Percentiles rank a stretch among this genome's conserved stretches.
These are phyloP conservation scores for Lignosus rhinocerotis DNA, from an alignment of 1,284 basidiomycete species.

Conservation along the genomic window DNA sequence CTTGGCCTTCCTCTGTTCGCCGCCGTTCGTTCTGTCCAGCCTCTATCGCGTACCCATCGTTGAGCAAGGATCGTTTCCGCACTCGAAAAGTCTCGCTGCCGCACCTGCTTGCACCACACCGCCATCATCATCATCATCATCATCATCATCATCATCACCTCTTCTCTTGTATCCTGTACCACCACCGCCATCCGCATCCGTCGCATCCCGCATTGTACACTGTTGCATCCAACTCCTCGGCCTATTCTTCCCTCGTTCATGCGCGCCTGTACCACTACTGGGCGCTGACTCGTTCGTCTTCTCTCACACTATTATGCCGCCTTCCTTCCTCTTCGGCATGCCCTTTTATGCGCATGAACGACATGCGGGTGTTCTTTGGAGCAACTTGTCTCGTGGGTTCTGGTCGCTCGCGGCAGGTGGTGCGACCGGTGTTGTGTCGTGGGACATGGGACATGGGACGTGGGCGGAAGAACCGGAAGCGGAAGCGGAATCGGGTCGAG, in stretches of 20 bases:
- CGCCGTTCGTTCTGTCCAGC: conserved; percentile 4
- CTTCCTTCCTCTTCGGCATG: background rate
- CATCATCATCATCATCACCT: background rate
- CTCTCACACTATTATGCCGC: background rate
- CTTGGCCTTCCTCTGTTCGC: background rate
- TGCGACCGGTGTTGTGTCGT: background rate
- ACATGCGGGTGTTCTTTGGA: background rate
- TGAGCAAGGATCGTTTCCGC: background rate
- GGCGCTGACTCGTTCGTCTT: background rate
- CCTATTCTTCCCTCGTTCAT: background rate
- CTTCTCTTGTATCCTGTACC: background rate
- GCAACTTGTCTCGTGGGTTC: background rate
- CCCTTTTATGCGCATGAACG: background rate
- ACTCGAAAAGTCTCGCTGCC: background rate
- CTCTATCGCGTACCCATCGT: background rate
- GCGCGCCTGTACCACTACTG: background rate
- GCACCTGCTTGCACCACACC: background rate
- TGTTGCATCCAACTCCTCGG: background rate
- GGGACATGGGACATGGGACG: background rate
- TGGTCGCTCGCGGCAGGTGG: background rate
- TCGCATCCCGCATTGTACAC: background rate
- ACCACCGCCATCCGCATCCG: background rate
- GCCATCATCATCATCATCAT: background rate
- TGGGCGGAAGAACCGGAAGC: background rate
- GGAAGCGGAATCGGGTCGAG: background rate